Conservation (phyloP, 768 basidiomycete genomes). For the Hortiboletus flavorubellus region DNA sequence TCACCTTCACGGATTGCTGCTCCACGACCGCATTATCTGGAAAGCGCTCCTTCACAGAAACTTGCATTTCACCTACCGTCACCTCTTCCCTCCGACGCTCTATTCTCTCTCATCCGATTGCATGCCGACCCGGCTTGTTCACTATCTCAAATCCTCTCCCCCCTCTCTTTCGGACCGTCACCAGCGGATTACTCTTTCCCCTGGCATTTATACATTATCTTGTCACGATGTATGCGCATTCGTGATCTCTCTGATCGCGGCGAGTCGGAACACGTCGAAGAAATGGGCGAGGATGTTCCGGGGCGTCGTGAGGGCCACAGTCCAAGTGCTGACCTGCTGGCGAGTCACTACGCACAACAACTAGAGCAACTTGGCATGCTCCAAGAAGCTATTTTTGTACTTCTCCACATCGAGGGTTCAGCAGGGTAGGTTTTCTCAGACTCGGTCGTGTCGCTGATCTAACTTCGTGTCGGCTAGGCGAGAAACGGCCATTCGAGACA, state of each 20-base stretch:
- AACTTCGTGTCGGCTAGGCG: constrained; percentile 52
- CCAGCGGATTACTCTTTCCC: constrained; percentile 79
- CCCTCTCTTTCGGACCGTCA: constrained; percentile 70
- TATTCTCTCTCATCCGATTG: constrained; percentile 80
- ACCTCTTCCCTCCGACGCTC: constrained; percentile 58
- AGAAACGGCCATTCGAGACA: constrained; percentile 75
- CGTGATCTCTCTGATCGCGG: constrained; percentile 88
- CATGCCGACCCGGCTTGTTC: constrained; percentile 69
- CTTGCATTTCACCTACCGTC: constrained; percentile 43
- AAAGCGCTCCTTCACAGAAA: constrained; percentile 24
- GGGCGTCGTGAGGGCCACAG: constrained; percentile 68
- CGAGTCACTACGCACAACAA: constrained; percentile 83
- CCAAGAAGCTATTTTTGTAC: constrained; percentile 84
- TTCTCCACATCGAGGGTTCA: constrained; percentile 82
- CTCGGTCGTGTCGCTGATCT: neutral
- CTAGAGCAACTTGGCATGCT: constrained; percentile 78
- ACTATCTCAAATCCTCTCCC: constrained; percentile 64
- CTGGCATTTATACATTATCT: constrained; percentile 90
- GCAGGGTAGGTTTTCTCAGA: constrained; percentile 54
- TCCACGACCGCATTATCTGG: constrained; percentile 59
- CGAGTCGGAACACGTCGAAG: constrained; percentile 37
- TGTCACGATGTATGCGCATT: constrained; percentile 77
- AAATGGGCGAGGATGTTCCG: constrained; percentile 42
- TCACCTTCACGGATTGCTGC: constrained; percentile 42
- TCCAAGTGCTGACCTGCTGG: constrained; percentile 76